Conservation (phyloP, 129 eudicot species). For the Pulicaria dysenterica region DNA sequence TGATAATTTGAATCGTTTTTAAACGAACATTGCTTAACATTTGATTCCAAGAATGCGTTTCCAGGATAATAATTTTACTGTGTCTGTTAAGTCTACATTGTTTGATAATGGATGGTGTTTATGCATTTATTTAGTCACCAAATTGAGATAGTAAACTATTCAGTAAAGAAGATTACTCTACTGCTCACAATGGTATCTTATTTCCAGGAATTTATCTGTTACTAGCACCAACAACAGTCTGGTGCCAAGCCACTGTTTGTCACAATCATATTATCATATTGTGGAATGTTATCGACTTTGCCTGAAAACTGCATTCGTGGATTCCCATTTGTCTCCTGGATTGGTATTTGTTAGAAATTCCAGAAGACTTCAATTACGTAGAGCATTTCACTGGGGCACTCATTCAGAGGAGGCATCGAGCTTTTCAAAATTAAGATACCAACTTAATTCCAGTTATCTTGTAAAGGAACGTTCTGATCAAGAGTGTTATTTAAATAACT, state of each 20-base stretch:
- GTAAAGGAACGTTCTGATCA: conserved; percentile 29
- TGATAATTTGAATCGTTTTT: not conserved
- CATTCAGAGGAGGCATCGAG: conserved; percentile 27
- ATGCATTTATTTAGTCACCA: not conserved
- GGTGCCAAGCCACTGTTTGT: conserved; percentile 25
- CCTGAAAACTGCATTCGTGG: conserved; percentile 21
- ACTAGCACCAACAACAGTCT: conserved; percentile 31
- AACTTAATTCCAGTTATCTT: conserved; percentile 15
- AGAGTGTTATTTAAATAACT: conserved; percentile 21
- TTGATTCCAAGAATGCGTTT: not conserved
- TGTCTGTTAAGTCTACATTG: not conserved
- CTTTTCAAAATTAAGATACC: conserved; percentile 22
- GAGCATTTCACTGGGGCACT: conserved; percentile 21
- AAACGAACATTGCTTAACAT: not conserved
- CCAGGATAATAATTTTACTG: not conserved
- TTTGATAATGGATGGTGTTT: not conserved
- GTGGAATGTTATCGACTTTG: conserved; percentile 32
- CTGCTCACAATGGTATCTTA: conserved; percentile 2
- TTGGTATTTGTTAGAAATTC: conserved; percentile 30
- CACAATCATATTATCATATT: conserved; percentile 29
- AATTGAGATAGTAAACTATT: too few relatives aligned
- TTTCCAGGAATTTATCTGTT: conserved; percentile 57
- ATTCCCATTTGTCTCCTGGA: conserved; percentile 23
- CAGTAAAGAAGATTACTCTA: not conserved
- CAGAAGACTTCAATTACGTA: conserved; percentile 26